Evolutionary conservation across 2,329 filamentous ascomycete species (phyloP).

Genomic region (Parafenestella ontariensis): DNA sequence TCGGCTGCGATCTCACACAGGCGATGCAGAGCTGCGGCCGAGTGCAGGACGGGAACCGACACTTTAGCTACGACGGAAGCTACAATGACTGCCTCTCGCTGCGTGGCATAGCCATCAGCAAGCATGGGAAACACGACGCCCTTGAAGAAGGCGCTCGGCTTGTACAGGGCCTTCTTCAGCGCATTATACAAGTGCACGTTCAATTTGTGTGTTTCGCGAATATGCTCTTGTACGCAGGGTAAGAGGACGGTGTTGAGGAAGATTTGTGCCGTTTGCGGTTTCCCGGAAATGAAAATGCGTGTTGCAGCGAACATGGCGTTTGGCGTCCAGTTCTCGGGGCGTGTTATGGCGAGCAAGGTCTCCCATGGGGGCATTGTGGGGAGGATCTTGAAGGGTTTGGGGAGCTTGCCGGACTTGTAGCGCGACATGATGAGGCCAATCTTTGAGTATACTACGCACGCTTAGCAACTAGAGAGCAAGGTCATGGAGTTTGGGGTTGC

Average conservation of each 20-base stretch:
- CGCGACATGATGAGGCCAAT: constrained; percentile 87
- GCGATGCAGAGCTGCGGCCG: constrained; percentile 86
- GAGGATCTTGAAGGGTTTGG: constrained; percentile 97
- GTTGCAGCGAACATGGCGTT: constrained; percentile 90
- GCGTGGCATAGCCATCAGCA: constrained; percentile 82
- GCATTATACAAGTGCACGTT: constrained; percentile 96
- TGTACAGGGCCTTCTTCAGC: constrained; percentile 90
- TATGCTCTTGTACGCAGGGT: constrained; percentile 90
- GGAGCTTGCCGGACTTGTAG: constrained; percentile 95
- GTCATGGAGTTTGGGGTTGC: background rate
- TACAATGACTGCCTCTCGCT: constrained; percentile 91
- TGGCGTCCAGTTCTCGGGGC: constrained; percentile 77
- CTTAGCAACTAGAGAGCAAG: constrained; percentile 11
- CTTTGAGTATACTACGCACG: constrained; percentile 77
- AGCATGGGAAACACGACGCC: constrained; percentile 92
- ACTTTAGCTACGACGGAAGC: constrained; percentile 84
- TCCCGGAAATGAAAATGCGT: constrained; percentile 87
- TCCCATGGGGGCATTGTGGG: constrained; percentile 93
- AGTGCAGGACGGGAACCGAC: constrained; percentile 89
- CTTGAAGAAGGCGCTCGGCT: constrained; percentile 96
- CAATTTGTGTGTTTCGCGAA: constrained; percentile 90
- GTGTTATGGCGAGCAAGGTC: constrained; percentile 83
- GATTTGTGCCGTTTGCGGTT: constrained; percentile 78
- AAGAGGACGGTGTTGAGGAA: constrained; percentile 89
- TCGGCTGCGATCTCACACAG: constrained; percentile 94